A percentile compares a stretch with the other conserved stretches of the same genome.
These are phyloP conservation scores for Paraconiothyrium sp. DNA, from an alignment of 2,329 filamentous ascomycete genomes.

Conservation along the genomic window DNA sequence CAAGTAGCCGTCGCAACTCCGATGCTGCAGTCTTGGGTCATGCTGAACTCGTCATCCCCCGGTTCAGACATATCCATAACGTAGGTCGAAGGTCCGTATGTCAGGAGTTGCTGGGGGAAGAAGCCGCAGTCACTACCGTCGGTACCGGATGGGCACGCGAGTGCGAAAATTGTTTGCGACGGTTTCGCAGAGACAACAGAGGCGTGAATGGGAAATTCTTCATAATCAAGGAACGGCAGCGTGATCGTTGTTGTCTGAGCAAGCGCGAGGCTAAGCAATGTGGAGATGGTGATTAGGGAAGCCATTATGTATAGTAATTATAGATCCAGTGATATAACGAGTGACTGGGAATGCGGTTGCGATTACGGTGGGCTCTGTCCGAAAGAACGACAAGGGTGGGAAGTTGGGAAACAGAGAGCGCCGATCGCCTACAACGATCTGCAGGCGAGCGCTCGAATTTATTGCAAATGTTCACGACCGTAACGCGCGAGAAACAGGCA, in stretches of 20 bases:
- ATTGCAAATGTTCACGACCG: neutral
- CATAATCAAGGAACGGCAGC: constrained; percentile 23
- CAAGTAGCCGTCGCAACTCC: constrained; percentile 28
- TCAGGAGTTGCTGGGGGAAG: constrained; percentile 31
- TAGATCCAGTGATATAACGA: neutral
- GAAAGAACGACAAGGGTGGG: constrained; percentile 1
- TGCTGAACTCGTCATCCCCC: constrained; percentile 28
- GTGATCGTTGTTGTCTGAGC: constrained; percentile 27
- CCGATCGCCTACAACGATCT: constrained; percentile 2
- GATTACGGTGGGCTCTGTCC: neutral
- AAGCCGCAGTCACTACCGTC: constrained; percentile 28
- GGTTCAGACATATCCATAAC: constrained; percentile 30
- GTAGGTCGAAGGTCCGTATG: constrained; percentile 31
- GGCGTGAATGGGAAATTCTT: constrained; percentile 16
- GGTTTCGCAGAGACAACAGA: constrained; percentile 29
- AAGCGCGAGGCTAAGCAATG: constrained; percentile 17
- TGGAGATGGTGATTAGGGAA: neutral
- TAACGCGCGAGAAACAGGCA: neutral
- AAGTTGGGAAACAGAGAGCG: neutral
- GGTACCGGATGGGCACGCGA: constrained; percentile 18
- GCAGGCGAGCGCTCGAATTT: constrained; percentile 3
- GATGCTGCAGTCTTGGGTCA: constrained; percentile 31
- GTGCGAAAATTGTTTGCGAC: constrained; percentile 23
- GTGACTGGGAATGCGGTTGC: neutral
- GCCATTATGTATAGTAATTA: constrained; percentile 11